A percentile compares a stretch with the other conserved stretches of the same genome.
phyloP scores from a whole-genome alignment of 2,329 filamentous ascomycete genomes.

The Emmonsia crescens region DNA sequence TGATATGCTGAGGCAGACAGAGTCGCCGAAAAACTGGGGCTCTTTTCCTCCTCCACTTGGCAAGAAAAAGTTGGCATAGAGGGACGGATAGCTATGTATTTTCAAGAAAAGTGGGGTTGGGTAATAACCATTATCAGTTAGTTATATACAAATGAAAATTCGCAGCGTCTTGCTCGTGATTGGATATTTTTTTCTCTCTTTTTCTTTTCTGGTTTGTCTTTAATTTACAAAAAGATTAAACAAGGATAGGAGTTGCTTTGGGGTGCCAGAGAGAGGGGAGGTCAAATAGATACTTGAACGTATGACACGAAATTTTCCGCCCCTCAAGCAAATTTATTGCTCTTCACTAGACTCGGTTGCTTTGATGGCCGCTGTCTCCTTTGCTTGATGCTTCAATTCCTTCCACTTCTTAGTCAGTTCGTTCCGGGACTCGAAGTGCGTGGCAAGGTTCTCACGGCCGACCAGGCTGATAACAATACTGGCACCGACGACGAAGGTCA shows the following conservation, averaged over 20 bases:
- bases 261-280: not conserved
- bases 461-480: constrained; percentile 73
- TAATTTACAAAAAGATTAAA: not conserved
- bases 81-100: too few relatives aligned
- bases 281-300: not conserved
- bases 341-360: constrained; percentile 22
- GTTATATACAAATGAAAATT: constrained; percentile 2
- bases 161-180: constrained; percentile 1
- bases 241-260: not conserved
- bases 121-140: not conserved
- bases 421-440: constrained; percentile 25
- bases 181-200: not conserved
- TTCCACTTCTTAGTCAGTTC: constrained; percentile 41
- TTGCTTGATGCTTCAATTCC: constrained; percentile 39
- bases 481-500: constrained; percentile 79
- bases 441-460: constrained; percentile 64
- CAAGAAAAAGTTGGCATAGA: not conserved
- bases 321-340: constrained; percentile 6
- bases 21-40: not conserved
- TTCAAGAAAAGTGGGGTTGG: not conserved
- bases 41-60: not conserved
- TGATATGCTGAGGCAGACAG: not conserved
- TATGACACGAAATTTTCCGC: not conserved
- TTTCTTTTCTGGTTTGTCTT: not conserved
- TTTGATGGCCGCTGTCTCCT: constrained; percentile 35